Evolutionary conservation across 148 eudicot genomes (phyloP).

Genomic region (Dysphania ambrosioides): DNA sequence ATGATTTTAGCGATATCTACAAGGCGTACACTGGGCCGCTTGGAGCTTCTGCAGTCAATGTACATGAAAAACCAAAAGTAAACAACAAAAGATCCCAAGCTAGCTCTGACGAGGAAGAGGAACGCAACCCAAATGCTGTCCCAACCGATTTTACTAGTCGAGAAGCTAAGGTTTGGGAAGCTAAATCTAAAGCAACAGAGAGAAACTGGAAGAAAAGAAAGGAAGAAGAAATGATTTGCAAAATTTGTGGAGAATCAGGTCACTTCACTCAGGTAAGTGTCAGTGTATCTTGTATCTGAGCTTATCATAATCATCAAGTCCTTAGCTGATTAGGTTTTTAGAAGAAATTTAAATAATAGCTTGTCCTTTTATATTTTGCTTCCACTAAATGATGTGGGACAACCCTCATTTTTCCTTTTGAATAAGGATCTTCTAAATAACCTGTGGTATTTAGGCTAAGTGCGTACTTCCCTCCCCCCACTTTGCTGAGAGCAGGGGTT

Average conservation of each 20-base stretch:
- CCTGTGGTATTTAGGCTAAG: too few species aligned
- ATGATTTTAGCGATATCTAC: conserved; percentile 88
- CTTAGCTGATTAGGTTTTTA: not conserved
- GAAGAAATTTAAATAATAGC: not conserved
- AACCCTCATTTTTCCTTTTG: not conserved
- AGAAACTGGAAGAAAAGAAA: conserved; percentile 97
- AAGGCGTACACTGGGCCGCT: conserved; percentile 95
- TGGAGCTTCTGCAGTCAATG: conserved; percentile 51
- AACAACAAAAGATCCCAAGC: conserved; percentile 56
- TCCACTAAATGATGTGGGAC: not conserved
- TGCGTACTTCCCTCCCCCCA: not conserved
- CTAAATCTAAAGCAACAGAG: conserved; percentile 99
- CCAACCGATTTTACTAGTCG: conserved; percentile 99
- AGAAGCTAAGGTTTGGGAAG: conserved; percentile 99
- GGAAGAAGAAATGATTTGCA: conserved; percentile 98
- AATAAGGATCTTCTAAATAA: not conserved
- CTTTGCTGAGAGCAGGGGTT: not conserved
- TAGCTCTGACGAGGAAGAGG: conserved; percentile 82
- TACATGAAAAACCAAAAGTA: conserved; percentile 44
- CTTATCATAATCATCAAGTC: not conserved
- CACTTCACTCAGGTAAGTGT: conserved; percentile 88
- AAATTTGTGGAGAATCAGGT: conserved; percentile 94
- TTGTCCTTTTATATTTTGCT: not conserved
- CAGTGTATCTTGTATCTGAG: conserved; percentile 9
- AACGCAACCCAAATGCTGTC: conserved; percentile 92